phyloP scores from a whole-genome alignment of 2,329 filamentous ascomycete genomes.

The Fusarium sp. region DNA sequence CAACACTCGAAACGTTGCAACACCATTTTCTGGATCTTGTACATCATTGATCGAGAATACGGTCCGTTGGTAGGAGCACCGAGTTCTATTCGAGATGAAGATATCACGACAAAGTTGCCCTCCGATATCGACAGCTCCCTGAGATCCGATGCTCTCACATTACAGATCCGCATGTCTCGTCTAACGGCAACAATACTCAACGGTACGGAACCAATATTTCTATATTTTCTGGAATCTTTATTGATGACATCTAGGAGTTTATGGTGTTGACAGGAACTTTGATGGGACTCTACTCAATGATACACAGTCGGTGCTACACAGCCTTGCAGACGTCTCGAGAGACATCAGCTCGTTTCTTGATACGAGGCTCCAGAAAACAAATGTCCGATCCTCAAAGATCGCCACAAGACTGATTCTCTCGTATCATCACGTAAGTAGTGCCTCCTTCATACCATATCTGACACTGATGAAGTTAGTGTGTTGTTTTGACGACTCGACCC shows the following conservation, averaged over 20 bases:
- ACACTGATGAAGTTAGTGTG: neutral
- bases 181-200: neutral
- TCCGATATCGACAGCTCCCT: neutral
- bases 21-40: conserved; percentile 9
- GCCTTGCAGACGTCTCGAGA: neutral
- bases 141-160: neutral
- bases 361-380: neutral
- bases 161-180: neutral
- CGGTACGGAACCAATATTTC: neutral
- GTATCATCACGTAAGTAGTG: neutral
- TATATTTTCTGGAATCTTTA: neutral
- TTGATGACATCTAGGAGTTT: neutral
- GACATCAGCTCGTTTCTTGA: neutral
- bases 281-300: conserved; percentile 9
- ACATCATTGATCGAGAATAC: conserved; percentile 18
- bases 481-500: neutral
- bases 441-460: neutral
- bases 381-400: neutral
- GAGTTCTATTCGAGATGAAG: conserved; percentile 14
- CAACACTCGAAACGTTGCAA: conserved; percentile 10
- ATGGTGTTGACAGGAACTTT: conserved; percentile 7
- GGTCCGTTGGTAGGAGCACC: conserved; percentile 6
- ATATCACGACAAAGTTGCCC: conserved; percentile 16
- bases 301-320: conserved; percentile 2
- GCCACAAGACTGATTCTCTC: neutral